A percentile compares a stretch with the other conserved stretches of the same genome.
Evolutionary conservation across 805 yeast genomes (phyloP).

Genomic region (Ogataea degrootiae): DNA sequence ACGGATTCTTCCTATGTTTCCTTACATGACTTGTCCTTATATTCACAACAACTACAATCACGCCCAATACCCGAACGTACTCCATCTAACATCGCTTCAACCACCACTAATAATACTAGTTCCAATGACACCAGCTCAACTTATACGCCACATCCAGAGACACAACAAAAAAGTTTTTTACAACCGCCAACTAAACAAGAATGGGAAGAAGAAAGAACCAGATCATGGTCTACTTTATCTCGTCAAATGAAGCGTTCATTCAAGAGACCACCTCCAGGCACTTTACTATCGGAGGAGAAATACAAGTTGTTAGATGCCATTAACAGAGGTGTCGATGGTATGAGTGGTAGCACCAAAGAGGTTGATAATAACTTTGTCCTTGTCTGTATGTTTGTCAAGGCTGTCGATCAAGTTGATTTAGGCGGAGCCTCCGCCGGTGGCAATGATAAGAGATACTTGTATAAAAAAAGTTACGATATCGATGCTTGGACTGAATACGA

Average conservation of each 20-base stretch:
- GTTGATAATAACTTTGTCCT: constrained; percentile 58
- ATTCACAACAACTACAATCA: not conserved
- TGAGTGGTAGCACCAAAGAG: constrained; percentile 39
- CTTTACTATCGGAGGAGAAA: constrained; percentile 49
- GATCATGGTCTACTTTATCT: constrained; percentile 62
- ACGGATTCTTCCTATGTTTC: constrained; percentile 10
- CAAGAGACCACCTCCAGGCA: constrained; percentile 71
- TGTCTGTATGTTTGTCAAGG: constrained; percentile 62
- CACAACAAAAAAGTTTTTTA: constrained; percentile 1
- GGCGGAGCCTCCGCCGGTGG: constrained; percentile 35
- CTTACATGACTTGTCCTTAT: constrained; percentile 7
- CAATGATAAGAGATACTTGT: constrained; percentile 47
- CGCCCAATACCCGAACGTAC: not conserved
- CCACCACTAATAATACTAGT: no score
- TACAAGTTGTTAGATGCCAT: constrained; percentile 62
- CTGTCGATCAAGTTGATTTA: constrained; percentile 64
- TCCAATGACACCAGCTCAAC: not conserved
- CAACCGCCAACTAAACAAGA: constrained; percentile 53
- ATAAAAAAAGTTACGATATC: constrained; percentile 43
- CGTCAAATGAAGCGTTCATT: constrained; percentile 58
- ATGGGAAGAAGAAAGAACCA: constrained; percentile 58
- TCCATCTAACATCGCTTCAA: not conserved
- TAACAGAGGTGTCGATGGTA: constrained; percentile 80
- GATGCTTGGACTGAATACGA: constrained; percentile 75
- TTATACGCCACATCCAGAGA: not conserved